Evolutionary conservation across 768 basidiomycete genomes (phyloP), one percentile per base, ranked within the genome.

Genomic region (Hygrophoropsis aurantiaca): DNA sequence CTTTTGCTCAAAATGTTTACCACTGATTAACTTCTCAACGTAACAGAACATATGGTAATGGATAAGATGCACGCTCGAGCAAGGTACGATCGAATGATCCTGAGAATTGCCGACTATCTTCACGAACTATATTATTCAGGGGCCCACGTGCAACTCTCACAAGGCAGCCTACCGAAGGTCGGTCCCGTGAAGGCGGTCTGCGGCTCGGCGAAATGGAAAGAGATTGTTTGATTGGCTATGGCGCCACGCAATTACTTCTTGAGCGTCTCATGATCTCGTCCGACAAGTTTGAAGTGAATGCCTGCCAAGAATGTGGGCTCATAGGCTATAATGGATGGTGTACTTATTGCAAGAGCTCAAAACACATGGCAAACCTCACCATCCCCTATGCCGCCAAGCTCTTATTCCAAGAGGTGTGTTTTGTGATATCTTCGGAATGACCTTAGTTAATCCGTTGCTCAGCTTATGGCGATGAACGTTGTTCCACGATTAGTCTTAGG

Each of bases 11-110:
- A 38, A 44, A 38, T 18, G 40, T 41, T 44, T 5, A 41, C 30
- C 27, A 30, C 33, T 41, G 32, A 46, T 40, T 55, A n/a, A 58
- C 54, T 57, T 44, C 49, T 54, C 50, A 44, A 19, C 49, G 19
- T 32, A 41, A 33, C 55, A 89, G 85, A 94, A 74, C 94, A 95
- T 72, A 98, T 98, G 95, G 95, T 98, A 42, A 89, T 97, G 86
- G 97, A 99, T 77, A 99, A 99, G 77, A 99, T 99, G 97, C 97
- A 99, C 58, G 97, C 97, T 55, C 86, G 97, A 48, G 94, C 97
- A 42, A 87, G 92, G 91, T 86, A 65, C 58, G 76, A 58, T 42
- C 45, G 42, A 30, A 21, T 20, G 33, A 25, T 42, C 37, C 43
- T 49, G 53, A 55, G 42, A 44, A 54, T 50, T 44, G 34, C 23